Evolutionary conservation across 2,329 filamentous ascomycete genomes (phyloP).

Genomic region (Talaromyces sp.): DNA sequence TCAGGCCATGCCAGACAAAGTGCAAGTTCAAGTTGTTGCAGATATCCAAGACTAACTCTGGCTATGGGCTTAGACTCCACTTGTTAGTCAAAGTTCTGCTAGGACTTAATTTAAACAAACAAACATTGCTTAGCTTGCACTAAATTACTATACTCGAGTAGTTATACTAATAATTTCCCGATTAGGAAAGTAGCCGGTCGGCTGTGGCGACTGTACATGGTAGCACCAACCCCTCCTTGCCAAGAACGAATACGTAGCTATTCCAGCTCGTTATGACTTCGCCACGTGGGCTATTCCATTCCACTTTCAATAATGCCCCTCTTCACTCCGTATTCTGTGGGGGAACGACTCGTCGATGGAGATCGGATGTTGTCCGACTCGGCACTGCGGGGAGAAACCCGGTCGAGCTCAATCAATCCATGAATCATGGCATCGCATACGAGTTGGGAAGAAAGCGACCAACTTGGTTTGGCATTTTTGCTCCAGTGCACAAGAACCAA

Average conservation of each 20-base stretch:
- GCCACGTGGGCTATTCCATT: background rate
- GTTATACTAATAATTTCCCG: background rate
- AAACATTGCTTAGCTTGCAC: background rate
- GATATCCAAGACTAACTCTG: background rate
- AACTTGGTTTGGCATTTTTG: background rate
- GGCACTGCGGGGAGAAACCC: background rate
- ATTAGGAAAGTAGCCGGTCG: background rate
- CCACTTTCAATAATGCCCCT: background rate
- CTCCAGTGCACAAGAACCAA: background rate
- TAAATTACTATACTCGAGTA: background rate
- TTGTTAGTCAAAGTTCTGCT: background rate
- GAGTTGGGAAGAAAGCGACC: background rate
- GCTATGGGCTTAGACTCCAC: background rate
- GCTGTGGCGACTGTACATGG: background rate
- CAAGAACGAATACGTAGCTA: background rate
- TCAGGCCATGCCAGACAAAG: background rate
- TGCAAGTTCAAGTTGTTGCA: background rate
- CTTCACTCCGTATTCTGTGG: too few relatives aligned
- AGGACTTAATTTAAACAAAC: background rate
- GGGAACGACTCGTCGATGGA: too few relatives aligned
- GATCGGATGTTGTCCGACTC: background rate
- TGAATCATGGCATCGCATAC: background rate
- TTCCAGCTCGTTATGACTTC: background rate
- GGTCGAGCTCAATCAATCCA: background rate
- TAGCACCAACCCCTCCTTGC: background rate